These are phyloP conservation scores for Solanum piurae DNA, from an alignment of 257 asterid genomes.

Conservation along the genomic window DNA sequence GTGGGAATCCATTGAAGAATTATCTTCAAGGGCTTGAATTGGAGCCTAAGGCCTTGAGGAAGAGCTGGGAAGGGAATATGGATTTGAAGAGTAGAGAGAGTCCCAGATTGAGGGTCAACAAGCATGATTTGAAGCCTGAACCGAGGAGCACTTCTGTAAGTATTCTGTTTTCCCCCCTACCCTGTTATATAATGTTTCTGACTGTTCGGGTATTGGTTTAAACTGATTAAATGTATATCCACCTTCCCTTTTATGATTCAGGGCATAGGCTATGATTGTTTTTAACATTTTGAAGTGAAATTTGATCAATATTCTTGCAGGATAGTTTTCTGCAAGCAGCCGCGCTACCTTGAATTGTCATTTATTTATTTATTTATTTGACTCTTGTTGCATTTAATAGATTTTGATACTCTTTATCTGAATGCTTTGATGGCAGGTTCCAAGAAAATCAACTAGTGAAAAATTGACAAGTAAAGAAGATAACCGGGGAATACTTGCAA, in stretches of 20 bases:
- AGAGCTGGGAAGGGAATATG: conserved; percentile 98
- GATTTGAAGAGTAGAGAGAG: conserved; percentile 72
- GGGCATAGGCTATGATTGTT: background rate
- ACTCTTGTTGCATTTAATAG: background rate
- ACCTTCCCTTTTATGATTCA: background rate
- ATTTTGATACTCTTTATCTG: background rate
- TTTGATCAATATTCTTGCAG: background rate
- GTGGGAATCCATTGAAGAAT: conserved; percentile 51
- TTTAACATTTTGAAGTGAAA: background rate
- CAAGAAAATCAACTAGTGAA: conserved; percentile 71
- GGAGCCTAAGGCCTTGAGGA: conserved; percentile 89
- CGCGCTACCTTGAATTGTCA: background rate
- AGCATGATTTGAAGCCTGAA: conserved; percentile 52
- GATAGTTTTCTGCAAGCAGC: background rate
- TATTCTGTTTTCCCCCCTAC: background rate
- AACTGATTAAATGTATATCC: background rate
- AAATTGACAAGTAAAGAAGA: conserved; percentile 52
- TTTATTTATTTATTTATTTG: background rate
- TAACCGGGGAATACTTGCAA: conserved; percentile 31
- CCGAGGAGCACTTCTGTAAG: conserved; percentile 69
- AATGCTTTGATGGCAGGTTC: conserved; percentile 34
- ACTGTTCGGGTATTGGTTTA: background rate
- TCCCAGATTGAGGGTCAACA: conserved; percentile 58
- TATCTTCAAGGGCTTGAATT: conserved; percentile 59
- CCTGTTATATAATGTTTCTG: background rate